Evolutionary conservation across 2,329 filamentous ascomycete genomes (phyloP).

Genomic region (Cordyceps cicadae): DNA sequence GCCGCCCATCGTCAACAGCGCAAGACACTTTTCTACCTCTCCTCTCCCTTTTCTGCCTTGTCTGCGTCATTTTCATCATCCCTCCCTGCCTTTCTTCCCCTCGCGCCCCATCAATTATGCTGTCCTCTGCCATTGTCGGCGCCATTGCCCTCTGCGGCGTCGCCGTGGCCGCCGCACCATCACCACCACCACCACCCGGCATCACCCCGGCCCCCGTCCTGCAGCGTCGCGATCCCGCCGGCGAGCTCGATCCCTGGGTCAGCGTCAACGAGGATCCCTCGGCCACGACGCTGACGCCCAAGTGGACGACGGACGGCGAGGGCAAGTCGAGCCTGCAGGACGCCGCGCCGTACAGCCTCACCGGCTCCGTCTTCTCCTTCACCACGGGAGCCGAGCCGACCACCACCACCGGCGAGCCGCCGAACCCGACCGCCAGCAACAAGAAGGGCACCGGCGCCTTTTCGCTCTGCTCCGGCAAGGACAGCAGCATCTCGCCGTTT

Average conservation of each 20-base stretch:
- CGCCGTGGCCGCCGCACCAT: neutral
- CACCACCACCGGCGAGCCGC: conserved; percentile 35
- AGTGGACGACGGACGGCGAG: conserved; percentile 33
- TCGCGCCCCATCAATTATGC: neutral
- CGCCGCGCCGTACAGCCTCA: conserved; percentile 38
- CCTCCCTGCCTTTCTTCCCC: neutral
- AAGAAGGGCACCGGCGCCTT: conserved; percentile 40
- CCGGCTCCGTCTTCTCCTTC: conserved; percentile 34
- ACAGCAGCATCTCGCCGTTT: conserved; percentile 41
- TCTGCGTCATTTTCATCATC: neutral
- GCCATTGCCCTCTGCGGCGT: neutral
- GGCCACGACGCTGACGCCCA: conserved; percentile 42
- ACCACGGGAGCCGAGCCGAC: conserved; percentile 28
- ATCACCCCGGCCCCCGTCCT: conserved; percentile 11
- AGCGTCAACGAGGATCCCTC: conserved; percentile 39
- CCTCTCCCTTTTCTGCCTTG: neutral
- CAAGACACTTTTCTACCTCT: neutral
- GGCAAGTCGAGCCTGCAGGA: conserved; percentile 33
- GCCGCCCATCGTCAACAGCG: neutral
- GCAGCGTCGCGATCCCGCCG: conserved; percentile 19
- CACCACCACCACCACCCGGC: neutral
- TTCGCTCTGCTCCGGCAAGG: conserved; percentile 38
- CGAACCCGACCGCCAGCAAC: conserved; percentile 36
- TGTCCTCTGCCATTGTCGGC: neutral
- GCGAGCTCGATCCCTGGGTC: conserved; percentile 42